These are phyloP conservation scores for Tarenaya hassleriana DNA, from an alignment of 345 rosid species.

Conservation along the genomic window DNA sequence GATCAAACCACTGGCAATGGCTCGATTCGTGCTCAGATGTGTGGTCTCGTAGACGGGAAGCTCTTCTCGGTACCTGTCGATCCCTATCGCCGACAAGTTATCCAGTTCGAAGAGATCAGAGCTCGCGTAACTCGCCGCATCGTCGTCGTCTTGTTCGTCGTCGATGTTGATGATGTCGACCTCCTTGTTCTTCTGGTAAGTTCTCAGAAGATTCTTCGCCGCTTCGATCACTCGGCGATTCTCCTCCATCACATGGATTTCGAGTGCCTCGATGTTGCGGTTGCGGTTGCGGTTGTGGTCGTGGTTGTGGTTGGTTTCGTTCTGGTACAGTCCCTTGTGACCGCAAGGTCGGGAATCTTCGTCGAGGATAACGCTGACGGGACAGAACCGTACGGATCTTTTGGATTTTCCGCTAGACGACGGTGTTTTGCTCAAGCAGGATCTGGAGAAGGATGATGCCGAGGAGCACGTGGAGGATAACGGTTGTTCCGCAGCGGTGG, in stretches of 20 bases:
- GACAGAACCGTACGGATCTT: constrained; percentile 69
- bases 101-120: constrained; percentile 93
- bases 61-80: constrained; percentile 69
- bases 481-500: constrained; percentile 23
- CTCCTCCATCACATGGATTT: constrained; percentile 32
- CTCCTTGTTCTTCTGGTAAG: constrained; percentile 45
- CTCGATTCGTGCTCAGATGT: constrained; percentile 60
- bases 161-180: constrained; percentile 5
- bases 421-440: constrained; percentile 69
- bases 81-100: constrained; percentile 69
- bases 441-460: constrained; percentile 77
- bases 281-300: constrained; percentile 17
- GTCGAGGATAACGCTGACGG: constrained; percentile 70
- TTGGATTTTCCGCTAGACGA: constrained; percentile 39
- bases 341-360: constrained; percentile 59
- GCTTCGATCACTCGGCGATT: constrained; percentile 56
- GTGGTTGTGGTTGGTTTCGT: not conserved
- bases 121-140: constrained; percentile 76
- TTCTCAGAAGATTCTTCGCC: constrained; percentile 58
- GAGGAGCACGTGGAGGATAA: constrained; percentile 54
- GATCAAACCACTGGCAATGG: constrained; percentile 58
- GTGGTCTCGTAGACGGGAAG: constrained; percentile 95
- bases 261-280: constrained; percentile 12
- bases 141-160: constrained; percentile 41
- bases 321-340: constrained; percentile 26